Conservation (phyloP, 768 basidiomycete species). For the Sistotremastrum suecicum region DNA sequence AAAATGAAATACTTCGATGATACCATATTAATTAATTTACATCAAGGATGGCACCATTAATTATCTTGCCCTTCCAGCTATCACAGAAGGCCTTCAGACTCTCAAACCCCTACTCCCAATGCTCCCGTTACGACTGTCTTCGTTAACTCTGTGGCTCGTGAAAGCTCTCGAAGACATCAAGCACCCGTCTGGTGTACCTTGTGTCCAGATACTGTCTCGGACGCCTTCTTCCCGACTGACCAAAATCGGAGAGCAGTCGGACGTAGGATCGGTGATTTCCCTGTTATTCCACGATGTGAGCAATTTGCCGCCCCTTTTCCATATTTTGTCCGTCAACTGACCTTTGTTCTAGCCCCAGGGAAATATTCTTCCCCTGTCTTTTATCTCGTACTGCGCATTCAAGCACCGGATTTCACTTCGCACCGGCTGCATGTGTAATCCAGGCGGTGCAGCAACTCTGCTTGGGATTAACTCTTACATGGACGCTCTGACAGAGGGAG, state of each 20-base stretch:
- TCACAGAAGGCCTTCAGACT: constrained; percentile 66
- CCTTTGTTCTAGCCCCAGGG: constrained; percentile 37
- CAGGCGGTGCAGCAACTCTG: constrained; percentile 64
- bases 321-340: neutral
- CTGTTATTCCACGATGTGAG: constrained; percentile 51
- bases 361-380: constrained; percentile 54
- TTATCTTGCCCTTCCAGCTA: constrained; percentile 61
- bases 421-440: constrained; percentile 83
- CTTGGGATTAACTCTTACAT: constrained; percentile 55
- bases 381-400: constrained; percentile 58
- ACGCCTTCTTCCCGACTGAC: constrained; percentile 37
- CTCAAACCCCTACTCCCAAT: constrained; percentile 69
- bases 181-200: constrained; percentile 44
- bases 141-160: constrained; percentile 48
- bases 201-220: constrained; percentile 56
- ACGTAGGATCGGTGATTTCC: constrained; percentile 49
- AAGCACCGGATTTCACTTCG: constrained; percentile 56
- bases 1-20: neutral
- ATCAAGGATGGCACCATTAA: constrained; percentile 74
- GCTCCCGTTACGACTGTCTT: constrained; percentile 60
- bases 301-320: constrained; percentile 4
- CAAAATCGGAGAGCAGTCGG: constrained; percentile 49
- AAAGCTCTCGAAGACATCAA: constrained; percentile 39
- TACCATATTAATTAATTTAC: constrained; percentile 1
- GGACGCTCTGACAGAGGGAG: constrained; percentile 41